Conservation (phyloP, 805 yeast species). For the Pichia californica region DNA sequence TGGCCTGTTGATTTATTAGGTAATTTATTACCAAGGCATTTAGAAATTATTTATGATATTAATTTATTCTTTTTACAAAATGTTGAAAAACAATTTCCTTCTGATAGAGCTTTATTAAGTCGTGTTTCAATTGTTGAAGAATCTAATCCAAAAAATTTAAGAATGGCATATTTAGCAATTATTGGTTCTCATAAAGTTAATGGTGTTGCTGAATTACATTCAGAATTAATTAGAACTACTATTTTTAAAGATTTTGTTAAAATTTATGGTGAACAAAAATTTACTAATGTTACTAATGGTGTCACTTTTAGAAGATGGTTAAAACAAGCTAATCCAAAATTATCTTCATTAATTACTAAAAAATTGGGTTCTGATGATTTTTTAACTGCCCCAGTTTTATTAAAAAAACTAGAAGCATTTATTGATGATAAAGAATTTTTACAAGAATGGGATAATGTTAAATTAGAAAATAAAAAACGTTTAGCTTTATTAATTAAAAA, state of each 20-base stretch:
- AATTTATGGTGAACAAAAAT: conserved; percentile 74
- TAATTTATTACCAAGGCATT: conserved; percentile 79
- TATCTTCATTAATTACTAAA: conserved; percentile 66
- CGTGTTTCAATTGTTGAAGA: conserved; percentile 86
- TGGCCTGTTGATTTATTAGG: conserved; percentile 87
- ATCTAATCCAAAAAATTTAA: conserved; percentile 67
- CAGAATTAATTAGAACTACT: conserved; percentile 83
- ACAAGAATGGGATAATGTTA: conserved; percentile 63
- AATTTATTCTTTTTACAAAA: conserved; percentile 70
- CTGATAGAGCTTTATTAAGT: conserved; percentile 55
- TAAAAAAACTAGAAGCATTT: conserved; percentile 60
- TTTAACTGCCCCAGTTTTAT: conserved; percentile 58
- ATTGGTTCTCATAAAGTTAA: conserved; percentile 90
- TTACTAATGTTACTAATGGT: conserved; percentile 91
- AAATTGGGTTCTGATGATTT: conserved; percentile 65
- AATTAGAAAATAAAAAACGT: conserved; percentile 59
- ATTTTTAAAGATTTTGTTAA: conserved; percentile 86
- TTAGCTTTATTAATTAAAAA: conserved; percentile 62
- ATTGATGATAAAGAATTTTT: conserved; percentile 67
- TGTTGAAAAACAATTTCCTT: conserved; percentile 73
- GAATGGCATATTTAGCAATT: conserved; percentile 90
- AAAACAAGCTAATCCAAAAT: conserved; percentile 82
- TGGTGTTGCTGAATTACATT: conserved; percentile 94
- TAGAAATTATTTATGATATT: conserved; percentile 84
- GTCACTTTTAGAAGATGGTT: conserved; percentile 96